Base-by-base conservation (phyloP, 306 rosid genomes). In the Gastrolobium villosum region DNA sequence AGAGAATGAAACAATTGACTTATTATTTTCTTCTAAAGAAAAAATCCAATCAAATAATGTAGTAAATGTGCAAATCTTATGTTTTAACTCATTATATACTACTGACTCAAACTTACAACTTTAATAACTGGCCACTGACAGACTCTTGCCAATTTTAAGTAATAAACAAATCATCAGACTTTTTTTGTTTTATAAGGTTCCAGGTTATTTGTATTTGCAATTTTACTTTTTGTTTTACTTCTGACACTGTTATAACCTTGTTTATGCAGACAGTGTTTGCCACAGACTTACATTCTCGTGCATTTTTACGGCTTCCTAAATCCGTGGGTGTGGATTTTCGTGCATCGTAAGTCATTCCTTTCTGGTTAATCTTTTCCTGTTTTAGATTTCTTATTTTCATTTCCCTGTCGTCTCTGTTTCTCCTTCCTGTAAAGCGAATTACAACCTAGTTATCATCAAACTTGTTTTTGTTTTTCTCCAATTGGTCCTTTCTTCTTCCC, bases 241-340 rank as follows among this genome's bases (percentile, higher is more conserved):
- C 30, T n/a, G n/a, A 74, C 36, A 60, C 44, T 81, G 56, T 52
- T 74, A 37, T 78, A 57, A 35, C 83, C 54, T 75, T 75, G 31
- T 71, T 71, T 80, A 40, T 87, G 86, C 93, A 95, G 99, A 93
- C 94, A 39, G 98, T 95, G 41, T 95, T 90, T 87, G 96, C 95
- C 7, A 95, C 96, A 65, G 99, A 95, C 86, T 87, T 95, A 88
- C 94, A 95, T 74, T 92, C 98, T 82, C 97, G 99, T 36, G 81
- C 90, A 70, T 91, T 91, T 81, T 85, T 92, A 81, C 93, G 84
- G 77, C 99, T 95, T 81, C 99, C 99, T 49, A 95, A 95, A 77
- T 95, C 99, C 54, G 54, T 91, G 65, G 99, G 98, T 80, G 99
- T 92, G 65, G 99, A 95, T 80, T 95, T 95, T 72, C 97, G 99